phyloP scores from a whole-genome alignment of 306 rosid genomes.

The Cicer cuneatum region DNA sequence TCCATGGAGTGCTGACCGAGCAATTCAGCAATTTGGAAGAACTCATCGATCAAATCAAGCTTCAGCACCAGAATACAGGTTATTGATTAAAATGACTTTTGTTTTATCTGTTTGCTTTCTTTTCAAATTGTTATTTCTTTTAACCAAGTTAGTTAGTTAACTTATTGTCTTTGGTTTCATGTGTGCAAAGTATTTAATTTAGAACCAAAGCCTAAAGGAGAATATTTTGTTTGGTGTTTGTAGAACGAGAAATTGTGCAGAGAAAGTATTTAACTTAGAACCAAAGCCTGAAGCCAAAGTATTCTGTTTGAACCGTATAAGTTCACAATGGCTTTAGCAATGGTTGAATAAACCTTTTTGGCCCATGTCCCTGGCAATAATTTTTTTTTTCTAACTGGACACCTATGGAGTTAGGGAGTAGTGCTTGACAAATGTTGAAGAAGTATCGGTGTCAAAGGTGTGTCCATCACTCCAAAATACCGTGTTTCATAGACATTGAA shows the following conservation, averaged over 20 bases:
- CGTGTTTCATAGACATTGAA: not conserved
- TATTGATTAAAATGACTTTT: conserved; percentile 22
- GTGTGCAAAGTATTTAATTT: conserved; percentile 31
- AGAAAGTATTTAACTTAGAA: not conserved
- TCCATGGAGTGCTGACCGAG: conserved; percentile 99
- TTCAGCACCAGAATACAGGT: conserved; percentile 98
- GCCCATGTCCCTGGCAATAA: not conserved
- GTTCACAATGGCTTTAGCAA: conserved; percentile 8
- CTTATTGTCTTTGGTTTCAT: conserved; percentile 20
- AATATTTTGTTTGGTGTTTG: conserved; percentile 1
- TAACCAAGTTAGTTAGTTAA: not conserved
- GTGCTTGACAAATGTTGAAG: not conserved
- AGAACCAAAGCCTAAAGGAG: conserved; percentile 1
- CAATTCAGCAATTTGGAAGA: conserved; percentile 99
- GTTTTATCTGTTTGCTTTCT: conserved; percentile 21
- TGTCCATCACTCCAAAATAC: not conserved
- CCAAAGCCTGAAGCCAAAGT: not conserved
- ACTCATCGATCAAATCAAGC: conserved; percentile 99
- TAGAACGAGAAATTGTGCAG: not conserved
- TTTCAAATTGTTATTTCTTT: conserved; percentile 16
- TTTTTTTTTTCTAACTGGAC: not conserved
- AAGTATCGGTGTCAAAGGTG: not conserved
- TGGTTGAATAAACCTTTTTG: not conserved
- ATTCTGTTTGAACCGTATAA: not conserved
- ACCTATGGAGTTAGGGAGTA: not conserved